Percentiles rank a stretch among this genome's conserved stretches.
phyloP scores from a whole-genome alignment of 1,284 basidiomycete genomes.

The Ceratobasidium sp. region DNA sequence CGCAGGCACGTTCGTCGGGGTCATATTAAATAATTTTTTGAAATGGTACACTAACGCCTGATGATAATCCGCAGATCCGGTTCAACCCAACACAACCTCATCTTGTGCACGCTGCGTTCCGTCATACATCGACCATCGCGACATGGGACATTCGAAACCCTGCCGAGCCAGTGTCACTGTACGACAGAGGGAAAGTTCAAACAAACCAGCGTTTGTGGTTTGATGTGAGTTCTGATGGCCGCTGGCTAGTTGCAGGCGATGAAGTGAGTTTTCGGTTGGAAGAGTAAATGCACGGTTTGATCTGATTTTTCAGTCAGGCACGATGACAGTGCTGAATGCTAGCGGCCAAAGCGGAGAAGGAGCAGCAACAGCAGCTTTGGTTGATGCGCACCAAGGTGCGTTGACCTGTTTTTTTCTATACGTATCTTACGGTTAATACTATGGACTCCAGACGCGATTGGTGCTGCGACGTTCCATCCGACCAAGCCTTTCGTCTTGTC shows the following conservation, averaged over 20 bases:
- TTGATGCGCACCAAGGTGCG: constrained; percentile 52
- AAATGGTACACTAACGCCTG: too few species aligned
- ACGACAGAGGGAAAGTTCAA: constrained; percentile 55
- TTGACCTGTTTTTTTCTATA: neutral
- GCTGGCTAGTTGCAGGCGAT: constrained; percentile 77
- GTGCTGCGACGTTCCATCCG: constrained; percentile 75
- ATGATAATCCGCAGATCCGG: too few species aligned
- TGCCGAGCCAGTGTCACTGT: constrained; percentile 64
- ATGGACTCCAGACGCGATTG: constrained; percentile 65
- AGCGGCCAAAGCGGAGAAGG: constrained; percentile 27
- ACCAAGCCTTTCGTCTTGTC: constrained; percentile 67
- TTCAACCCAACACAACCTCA: constrained; percentile 83
- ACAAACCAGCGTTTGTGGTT: constrained; percentile 87
- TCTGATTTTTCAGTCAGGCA: constrained; percentile 51
- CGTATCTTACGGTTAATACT: neutral
- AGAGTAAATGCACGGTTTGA: neutral
- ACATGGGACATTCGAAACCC: constrained; percentile 83
- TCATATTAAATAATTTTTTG: too few species aligned
- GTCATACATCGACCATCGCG: constrained; percentile 74
- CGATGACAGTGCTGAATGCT: constrained; percentile 53
- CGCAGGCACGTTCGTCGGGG: constrained; percentile 69
- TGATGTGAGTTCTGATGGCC: constrained; percentile 81
- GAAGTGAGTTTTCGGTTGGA: constrained; percentile 65
- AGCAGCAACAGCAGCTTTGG: constrained; percentile 40
- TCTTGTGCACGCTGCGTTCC: constrained; percentile 82